Percentiles rank a stretch among this genome's conserved stretches.
phyloP scores from a whole-genome alignment of 768 basidiomycete species.

The Naematelia aurantialba region DNA sequence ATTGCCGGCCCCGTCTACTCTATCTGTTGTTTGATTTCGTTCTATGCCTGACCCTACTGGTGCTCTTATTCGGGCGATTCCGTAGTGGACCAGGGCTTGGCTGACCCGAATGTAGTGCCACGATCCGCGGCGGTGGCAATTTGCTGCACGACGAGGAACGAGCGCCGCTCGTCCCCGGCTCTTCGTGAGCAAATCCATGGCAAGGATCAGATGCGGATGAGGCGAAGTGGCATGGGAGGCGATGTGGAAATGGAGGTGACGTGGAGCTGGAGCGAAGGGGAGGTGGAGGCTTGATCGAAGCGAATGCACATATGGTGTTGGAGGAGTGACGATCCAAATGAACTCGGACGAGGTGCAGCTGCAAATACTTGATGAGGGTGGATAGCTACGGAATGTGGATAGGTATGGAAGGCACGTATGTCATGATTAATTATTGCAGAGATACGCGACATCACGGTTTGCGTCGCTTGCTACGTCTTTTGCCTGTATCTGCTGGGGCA shows the following conservation, averaged over 20 bases:
- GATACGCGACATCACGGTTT: slow-evolving; percentile 15
- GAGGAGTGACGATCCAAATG: not conserved
- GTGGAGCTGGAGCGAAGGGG: not conserved
- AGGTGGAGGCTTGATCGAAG: not conserved
- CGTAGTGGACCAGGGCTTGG: not conserved
- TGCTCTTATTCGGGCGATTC: no score
- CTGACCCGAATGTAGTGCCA: slow-evolving; percentile 54
- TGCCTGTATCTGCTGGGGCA: slow-evolving; percentile 2
- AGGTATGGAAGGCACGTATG: not conserved
- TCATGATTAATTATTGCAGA: not conserved
- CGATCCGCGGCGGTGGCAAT: slow-evolving; percentile 54
- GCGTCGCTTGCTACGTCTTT: slow-evolving; percentile 22
- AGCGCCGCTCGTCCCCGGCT: slow-evolving; percentile 64
- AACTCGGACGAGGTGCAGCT: not conserved
- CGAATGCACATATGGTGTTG: no score
- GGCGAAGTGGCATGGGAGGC: no score
- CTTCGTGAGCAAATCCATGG: slow-evolving; percentile 13
- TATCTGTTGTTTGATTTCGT: no score
- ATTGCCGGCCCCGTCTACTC: no score
- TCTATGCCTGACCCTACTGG: no score
- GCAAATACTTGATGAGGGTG: not conserved
- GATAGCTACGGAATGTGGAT: not conserved
- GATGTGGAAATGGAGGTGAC: not conserved
- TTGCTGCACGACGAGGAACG: slow-evolving; percentile 80
- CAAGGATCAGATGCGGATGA: no score